Base-by-base conservation (phyloP, 192 early-diverging fungal genomes). In the Entophlyctis helioformis region DNA sequence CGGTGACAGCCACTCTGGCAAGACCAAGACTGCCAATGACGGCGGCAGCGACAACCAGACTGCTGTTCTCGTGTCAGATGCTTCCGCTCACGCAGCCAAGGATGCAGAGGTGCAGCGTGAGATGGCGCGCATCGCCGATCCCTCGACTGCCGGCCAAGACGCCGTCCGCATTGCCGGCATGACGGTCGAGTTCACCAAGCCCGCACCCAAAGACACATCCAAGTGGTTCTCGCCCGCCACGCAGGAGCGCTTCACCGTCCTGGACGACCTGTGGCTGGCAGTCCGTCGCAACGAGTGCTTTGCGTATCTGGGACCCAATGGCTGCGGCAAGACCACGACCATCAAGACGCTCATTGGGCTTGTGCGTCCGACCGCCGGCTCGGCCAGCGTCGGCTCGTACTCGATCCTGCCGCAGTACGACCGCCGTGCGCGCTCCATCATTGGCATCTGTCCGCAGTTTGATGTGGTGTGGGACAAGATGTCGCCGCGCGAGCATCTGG, bases 341-440 rank as follows among this genome's bases (percentile, higher is more conserved):
- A 82, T 83, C 53, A 72, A 70, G 43, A 80, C 81, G 34, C 56
- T 83, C 4, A 66, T 69, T 3, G 80, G 79, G 28, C 33, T 73
- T 23, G 63, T 68, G 1, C 53, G 53, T 16, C 55, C 71, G 9
- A 75, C 68, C 10, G 52, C 46, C 1, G 78, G 80, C 28, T 56
- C 66, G 41, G 78, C 60, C 74, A 6, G 57, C 31, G 21, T 47
- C 75, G 20, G 66, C 71, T 24, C 64, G 68, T 0, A 72, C 43
- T 40, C 37, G 16, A 62, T 27, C 13, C 24, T 35, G 15, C 39
- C 39, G 19, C 13, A 23, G 20, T 22, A 5, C 24, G 2, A 41
- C 15, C 23, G 22, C 13, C 51, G 53, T 21, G 39, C 50, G 24
- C 20, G 29, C 29, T 8, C 22, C 20, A 37, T 37, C 10, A 65